Percentiles rank a stretch among this genome's conserved stretches.
Conservation (phyloP, 208 protist species). For the Acanthamoeba triangularis region DNA sequence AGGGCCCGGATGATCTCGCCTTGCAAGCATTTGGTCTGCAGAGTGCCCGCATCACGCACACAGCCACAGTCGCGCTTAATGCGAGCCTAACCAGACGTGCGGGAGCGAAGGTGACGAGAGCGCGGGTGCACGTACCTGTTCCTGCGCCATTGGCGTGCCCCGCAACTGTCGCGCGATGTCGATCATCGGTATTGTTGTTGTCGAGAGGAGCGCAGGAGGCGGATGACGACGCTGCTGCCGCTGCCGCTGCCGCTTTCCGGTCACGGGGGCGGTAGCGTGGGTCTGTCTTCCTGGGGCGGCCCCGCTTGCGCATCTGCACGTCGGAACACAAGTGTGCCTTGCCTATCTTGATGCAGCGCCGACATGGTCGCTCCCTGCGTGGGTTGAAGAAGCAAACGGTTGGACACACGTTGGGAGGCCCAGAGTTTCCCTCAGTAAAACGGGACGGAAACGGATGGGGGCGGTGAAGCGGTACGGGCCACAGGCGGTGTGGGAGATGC, state of each 20-base stretch:
- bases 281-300: neutral
- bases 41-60: too few relatives aligned
- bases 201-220: neutral
- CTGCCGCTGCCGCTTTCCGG: neutral
- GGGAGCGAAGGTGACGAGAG: too few relatives aligned
- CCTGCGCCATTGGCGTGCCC: too few relatives aligned
- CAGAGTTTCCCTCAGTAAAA: too few relatives aligned
- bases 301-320: constrained; percentile 46
- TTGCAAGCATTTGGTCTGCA: too few relatives aligned
- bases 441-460: neutral
- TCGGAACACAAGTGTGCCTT: constrained; percentile 42
- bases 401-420: neutral
- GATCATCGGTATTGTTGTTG: too few relatives aligned
- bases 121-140: too few relatives aligned
- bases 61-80: too few relatives aligned
- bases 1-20: too few relatives aligned
- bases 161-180: too few relatives aligned
- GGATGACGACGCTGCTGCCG: neutral
- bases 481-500: constrained; percentile 11
- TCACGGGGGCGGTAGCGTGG: neutral
- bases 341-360: constrained; percentile 39
- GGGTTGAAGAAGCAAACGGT: neutral
- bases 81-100: too few relatives aligned
- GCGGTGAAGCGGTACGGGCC: neutral
- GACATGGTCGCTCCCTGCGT: constrained; percentile 7